A percentile compares a stretch with the other conserved stretches of the same genome.
Conservation (phyloP, 805 yeast genomes). For the Metschnikowia gelsemii region DNA sequence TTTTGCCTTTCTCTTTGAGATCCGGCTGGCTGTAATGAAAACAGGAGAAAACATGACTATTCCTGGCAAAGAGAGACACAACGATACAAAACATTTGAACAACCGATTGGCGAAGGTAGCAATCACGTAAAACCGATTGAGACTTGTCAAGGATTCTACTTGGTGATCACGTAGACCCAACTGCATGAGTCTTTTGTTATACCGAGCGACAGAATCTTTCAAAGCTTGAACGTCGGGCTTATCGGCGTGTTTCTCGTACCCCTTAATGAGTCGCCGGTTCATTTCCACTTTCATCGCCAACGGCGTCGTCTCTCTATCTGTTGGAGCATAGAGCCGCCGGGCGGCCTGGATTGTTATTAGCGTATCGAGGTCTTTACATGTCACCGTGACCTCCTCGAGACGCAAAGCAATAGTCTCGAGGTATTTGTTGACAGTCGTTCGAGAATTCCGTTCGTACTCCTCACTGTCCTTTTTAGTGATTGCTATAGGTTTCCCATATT, state of each 20-base stretch:
- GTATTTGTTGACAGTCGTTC: slow-evolving; percentile 29
- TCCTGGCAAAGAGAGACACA: slow-evolving; percentile 40
- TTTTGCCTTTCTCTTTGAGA: slow-evolving; percentile 35
- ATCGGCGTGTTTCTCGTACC: slow-evolving; percentile 35
- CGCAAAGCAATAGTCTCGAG: slow-evolving; percentile 33
- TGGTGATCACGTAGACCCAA: slow-evolving; percentile 44
- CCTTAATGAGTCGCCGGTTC: slow-evolving; percentile 39
- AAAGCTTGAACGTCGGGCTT: slow-evolving; percentile 35
- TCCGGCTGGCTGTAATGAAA: slow-evolving; percentile 34
- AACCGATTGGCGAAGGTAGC: slow-evolving; percentile 28
- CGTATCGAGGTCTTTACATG: slow-evolving; percentile 43
- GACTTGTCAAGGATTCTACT: slow-evolving; percentile 30
- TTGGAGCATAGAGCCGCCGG: slow-evolving; percentile 38
- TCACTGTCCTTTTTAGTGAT: slow-evolving; percentile 31
- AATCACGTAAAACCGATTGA: slow-evolving; percentile 25
- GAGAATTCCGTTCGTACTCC: slow-evolving; percentile 27
- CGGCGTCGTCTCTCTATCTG: slow-evolving; percentile 35
- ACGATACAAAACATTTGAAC: slow-evolving; percentile 28
- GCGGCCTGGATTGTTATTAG: slow-evolving; percentile 45
- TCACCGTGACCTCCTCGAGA: slow-evolving; percentile 40
- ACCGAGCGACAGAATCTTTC: slow-evolving; percentile 31
- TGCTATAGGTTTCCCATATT: slow-evolving; percentile 42
- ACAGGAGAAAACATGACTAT: slow-evolving; percentile 40
- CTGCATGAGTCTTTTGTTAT: slow-evolving; percentile 31
- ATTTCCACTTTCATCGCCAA: slow-evolving; percentile 43